phyloP scores from a whole-genome alignment of 2,329 filamentous ascomycete genomes.

The Diaporthe sp. region DNA sequence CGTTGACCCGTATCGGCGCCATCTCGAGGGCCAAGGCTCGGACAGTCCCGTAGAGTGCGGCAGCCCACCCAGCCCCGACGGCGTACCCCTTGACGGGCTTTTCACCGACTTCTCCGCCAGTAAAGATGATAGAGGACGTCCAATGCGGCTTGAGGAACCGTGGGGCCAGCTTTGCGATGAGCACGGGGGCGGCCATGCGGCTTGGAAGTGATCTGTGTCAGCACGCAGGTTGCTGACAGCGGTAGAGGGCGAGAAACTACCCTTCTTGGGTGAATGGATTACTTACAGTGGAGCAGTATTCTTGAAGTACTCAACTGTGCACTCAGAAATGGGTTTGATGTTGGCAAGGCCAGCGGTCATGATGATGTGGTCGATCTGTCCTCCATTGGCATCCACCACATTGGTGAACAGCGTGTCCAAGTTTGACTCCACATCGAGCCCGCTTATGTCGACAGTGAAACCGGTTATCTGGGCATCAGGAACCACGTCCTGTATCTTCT shows the following conservation, averaged over 20 bases:
- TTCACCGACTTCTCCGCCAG: slow-evolving; percentile 57
- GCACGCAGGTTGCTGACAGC: background rate
- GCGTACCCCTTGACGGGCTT: slow-evolving; percentile 52
- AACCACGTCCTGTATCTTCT: slow-evolving; percentile 8
- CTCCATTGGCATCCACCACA: slow-evolving; percentile 40
- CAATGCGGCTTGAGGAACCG: slow-evolving; percentile 51
- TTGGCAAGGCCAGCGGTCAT: slow-evolving; percentile 60
- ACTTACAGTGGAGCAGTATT: slow-evolving; percentile 52
- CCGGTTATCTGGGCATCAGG: slow-evolving; percentile 49
- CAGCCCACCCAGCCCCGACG: slow-evolving; percentile 53
- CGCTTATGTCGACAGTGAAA: slow-evolving; percentile 56
- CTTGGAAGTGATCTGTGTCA: background rate
- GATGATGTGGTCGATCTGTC: slow-evolving; percentile 59
- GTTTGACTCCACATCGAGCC: slow-evolving; percentile 54
- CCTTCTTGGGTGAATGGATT: background rate
- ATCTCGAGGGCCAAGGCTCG: slow-evolving; percentile 62
- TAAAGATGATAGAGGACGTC: slow-evolving; percentile 57
- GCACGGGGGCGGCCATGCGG: slow-evolving; percentile 58
- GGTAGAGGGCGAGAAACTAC: background rate
- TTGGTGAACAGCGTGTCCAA: slow-evolving; percentile 52
- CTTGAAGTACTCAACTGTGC: slow-evolving; percentile 50
- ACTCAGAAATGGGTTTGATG: slow-evolving; percentile 48
- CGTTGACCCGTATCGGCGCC: slow-evolving; percentile 62
- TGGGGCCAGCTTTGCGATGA: slow-evolving; percentile 56
- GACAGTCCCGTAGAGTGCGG: slow-evolving; percentile 57